Evolutionary conservation across 1,139 yeast genomes (phyloP).

Genomic region (Kurtzmaniella quercitrusa): DNA sequence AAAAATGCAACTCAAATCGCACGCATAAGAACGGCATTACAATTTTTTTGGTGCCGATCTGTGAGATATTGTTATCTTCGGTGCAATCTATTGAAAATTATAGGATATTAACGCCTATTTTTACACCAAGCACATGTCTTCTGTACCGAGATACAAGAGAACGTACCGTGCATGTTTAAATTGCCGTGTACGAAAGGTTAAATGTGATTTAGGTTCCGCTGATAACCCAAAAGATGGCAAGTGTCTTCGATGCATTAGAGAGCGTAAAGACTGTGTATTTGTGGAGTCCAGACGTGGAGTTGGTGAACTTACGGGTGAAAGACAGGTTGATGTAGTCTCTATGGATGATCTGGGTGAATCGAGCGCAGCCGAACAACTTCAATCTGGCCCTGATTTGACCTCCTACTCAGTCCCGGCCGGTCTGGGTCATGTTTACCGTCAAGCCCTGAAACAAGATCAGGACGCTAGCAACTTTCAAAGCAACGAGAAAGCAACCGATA

Average conservation of each 20-base stretch:
- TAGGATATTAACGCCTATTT: neutral
- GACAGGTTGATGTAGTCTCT: neutral
- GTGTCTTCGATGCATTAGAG: conserved; percentile 80
- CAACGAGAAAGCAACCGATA: neutral
- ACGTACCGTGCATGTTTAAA: conserved; percentile 81
- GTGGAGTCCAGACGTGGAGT: conserved; percentile 64
- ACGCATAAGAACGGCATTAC: neutral
- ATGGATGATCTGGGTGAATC: neutral
- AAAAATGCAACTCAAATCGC: neutral
- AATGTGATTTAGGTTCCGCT: conserved; percentile 78
- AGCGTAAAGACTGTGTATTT: conserved; percentile 76
- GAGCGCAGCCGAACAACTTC: neutral
- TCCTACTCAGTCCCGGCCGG: neutral
- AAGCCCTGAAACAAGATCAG: neutral
- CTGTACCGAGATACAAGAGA: conserved; percentile 40
- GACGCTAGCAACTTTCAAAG: neutral
- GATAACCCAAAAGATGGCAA: conserved; percentile 76
- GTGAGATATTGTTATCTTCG: neutral
- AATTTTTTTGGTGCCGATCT: neutral
- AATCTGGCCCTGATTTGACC: neutral
- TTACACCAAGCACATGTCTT: neutral
- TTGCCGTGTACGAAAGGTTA: conserved; percentile 78
- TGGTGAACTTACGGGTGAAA: neutral
- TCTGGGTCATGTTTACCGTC: neutral
- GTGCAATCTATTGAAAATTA: neutral